Evolutionary conservation across 768 basidiomycete species (phyloP).

Genomic region (Kwoniella dejecticola): DNA sequence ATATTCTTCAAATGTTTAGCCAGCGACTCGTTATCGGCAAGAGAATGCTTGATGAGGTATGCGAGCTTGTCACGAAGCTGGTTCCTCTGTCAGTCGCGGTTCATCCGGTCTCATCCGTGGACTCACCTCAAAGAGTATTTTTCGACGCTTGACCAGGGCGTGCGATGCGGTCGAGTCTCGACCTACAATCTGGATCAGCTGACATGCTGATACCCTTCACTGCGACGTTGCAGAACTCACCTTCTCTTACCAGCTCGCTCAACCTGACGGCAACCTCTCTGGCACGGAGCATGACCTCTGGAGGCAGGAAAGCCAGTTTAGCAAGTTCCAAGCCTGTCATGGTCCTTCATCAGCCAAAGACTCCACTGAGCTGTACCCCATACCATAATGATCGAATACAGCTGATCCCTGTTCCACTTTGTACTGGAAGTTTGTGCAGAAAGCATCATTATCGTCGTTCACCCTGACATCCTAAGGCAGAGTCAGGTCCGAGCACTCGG

Average conservation of each 20-base stretch:
- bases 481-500: not conserved
- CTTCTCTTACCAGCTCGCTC: conserved; percentile 62
- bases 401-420: conserved; percentile 51
- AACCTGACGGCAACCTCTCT: conserved; percentile 66
- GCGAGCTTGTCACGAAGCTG: conserved; percentile 4
- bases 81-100: no score
- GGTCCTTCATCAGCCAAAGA: not conserved
- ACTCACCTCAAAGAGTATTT: conserved; percentile 10
- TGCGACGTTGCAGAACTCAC: conserved; percentile 59
- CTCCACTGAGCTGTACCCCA: not conserved
- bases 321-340: conserved; percentile 80
- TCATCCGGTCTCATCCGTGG: not conserved
- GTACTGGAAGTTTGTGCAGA: conserved; percentile 52
- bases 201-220: no score
- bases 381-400: conserved; percentile 52
- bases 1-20: not conserved
- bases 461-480: conserved; percentile 15
- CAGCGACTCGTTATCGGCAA: not conserved
- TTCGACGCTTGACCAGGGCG: conserved; percentile 8
- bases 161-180: conserved; percentile 7
- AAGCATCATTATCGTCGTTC: conserved; percentile 23
- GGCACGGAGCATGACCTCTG: conserved; percentile 67
- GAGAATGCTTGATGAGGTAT: not conserved
- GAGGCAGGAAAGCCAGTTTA: conserved; percentile 79
- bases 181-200: no score